Evolutionary conservation across 805 yeast species (phyloP), one percentile per base, ranked within the genome.

Genomic region (Myxozyma monticola): DNA sequence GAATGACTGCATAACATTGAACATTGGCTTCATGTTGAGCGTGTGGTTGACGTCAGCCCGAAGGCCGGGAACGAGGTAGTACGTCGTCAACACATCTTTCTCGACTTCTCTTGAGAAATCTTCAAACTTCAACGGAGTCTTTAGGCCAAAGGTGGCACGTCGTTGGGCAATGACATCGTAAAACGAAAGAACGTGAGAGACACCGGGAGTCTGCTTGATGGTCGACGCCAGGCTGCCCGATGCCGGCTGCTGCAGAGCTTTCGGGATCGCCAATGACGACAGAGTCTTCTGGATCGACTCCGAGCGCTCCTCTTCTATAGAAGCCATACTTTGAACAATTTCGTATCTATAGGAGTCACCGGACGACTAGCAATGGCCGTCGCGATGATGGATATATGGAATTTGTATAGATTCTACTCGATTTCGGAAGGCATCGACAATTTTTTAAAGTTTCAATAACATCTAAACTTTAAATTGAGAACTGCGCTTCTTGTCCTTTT

Each of bases 1-100:
- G 66, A 93, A 85, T 54, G 96, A 84, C 69, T 93, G 99, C 57
- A 96, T 85, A 51, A 95, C 86, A 77, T 93, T 98, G 84, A 93
- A 93, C 51, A 88, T 90, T 50, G 99, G 99, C 71, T 83, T 83
- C 78, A 90, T 78, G 58, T 85, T 74, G 67, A 93, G 88, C 12
- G 90, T 88, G 77, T 91, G 91, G 74, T 88, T 86, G 63, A 93
- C 79, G 71, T 93, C 99, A 50, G 98, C 99, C 69, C 96, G 85
- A 65, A 93, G 78, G 52, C 99, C 99, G 34, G 96, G 84, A 78
- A 91, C 91, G 71, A 84, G 83, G 74, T 87, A 86, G 68, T 89
- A 95, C 66, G 79, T 81, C 63, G 89, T 77, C 68, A 93, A 88
- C 28, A 91, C 97, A 67, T 91, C 98, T 71, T 90, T 84, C 57